A percentile compares a stretch with the other conserved stretches of the same genome.
phyloP scores from a whole-genome alignment of 306 rosid genomes.

The Trichosanthes truncata region DNA sequence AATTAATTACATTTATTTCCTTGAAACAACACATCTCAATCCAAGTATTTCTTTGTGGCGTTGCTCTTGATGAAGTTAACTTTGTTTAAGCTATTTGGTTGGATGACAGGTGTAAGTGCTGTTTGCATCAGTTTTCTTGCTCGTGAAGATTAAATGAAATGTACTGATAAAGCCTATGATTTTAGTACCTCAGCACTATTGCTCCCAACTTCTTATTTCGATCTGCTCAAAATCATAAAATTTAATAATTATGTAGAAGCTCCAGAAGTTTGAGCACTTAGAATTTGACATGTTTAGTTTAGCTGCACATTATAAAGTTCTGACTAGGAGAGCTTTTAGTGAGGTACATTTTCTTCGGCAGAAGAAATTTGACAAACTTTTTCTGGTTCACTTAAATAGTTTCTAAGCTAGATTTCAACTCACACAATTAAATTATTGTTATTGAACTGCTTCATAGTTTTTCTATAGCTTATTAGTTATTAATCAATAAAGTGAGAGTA shows the following conservation, averaged over 20 bases:
- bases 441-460: not conserved
- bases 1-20: not conserved
- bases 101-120: not conserved
- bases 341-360: not conserved
- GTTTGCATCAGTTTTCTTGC: not conserved
- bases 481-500: not conserved
- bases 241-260: conserved; percentile 15
- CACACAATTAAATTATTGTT: not conserved
- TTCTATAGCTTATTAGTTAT: not conserved
- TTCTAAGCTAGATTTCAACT: not conserved
- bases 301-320: not conserved
- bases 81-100: not conserved
- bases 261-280: conserved; percentile 16
- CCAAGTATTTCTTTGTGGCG: not conserved
- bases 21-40: not conserved
- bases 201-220: conserved; percentile 10
- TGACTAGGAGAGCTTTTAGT: not conserved
- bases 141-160: not conserved
- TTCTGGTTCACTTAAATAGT: not conserved
- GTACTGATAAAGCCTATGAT: not conserved
- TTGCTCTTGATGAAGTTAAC: not conserved
- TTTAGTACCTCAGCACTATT: conserved; percentile 32
- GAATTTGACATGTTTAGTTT: conserved; percentile 7
- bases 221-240: conserved; percentile 35
- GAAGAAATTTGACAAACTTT: not conserved